phyloP scores from a whole-genome alignment of 2,329 filamentous ascomycete species.

The Fusarium dimerum region DNA sequence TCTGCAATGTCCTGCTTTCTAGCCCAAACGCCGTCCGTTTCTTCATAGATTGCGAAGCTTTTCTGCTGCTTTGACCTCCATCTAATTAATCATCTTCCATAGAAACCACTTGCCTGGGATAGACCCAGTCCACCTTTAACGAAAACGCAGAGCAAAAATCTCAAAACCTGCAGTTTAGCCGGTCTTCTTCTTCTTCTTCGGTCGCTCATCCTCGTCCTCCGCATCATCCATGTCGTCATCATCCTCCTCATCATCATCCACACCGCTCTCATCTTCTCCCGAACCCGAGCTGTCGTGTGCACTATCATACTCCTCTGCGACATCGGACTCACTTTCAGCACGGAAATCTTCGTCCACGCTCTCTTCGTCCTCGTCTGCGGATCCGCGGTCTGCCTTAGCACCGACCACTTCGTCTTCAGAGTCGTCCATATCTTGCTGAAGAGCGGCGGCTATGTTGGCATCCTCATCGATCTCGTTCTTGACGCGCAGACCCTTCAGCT shows the following conservation, averaged over 20 bases:
- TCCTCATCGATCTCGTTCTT: constrained; percentile 99
- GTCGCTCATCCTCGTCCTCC: constrained; percentile 44
- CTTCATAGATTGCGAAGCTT: constrained; percentile 18
- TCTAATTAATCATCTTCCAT: constrained; percentile 12
- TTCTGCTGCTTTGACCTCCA: constrained; percentile 15
- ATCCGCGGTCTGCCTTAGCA: constrained; percentile 75
- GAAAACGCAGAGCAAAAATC: background rate
- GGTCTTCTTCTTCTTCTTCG: constrained; percentile 53
- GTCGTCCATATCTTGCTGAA: constrained; percentile 80
- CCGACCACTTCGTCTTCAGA: constrained; percentile 81
- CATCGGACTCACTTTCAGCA: constrained; percentile 88
- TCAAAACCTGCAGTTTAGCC: constrained; percentile 18
- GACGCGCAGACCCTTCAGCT: constrained; percentile 88
- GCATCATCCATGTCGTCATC: constrained; percentile 44
- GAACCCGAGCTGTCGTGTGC: constrained; percentile 83
- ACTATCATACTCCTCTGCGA: constrained; percentile 94
- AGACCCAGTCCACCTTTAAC: background rate
- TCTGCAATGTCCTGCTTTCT: constrained; percentile 25
- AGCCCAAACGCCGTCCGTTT: constrained; percentile 31
- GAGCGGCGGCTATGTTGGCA: constrained; percentile 74
- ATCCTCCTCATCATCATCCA: constrained; percentile 47
- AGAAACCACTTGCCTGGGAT: background rate
- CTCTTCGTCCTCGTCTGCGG: constrained; percentile 94
- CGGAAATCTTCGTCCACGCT: constrained; percentile 95
- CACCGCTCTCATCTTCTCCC: constrained; percentile 58